phyloP scores from a whole-genome alignment of 306 rosid genomes.

The Styphnolobium japonicum region DNA sequence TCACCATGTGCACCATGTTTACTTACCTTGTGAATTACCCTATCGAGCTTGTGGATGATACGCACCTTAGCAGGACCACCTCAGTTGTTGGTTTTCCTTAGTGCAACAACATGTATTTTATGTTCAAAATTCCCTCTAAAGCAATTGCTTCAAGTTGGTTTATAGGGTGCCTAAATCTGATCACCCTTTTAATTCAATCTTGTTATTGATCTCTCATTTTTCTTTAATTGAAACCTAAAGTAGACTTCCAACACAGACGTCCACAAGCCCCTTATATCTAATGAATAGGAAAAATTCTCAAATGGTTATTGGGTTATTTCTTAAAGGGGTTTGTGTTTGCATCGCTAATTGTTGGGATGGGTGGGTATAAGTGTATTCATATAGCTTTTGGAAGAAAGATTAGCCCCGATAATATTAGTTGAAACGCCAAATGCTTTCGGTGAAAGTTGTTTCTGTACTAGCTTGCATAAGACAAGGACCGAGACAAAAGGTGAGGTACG shows the following conservation, averaged over 20 bases:
- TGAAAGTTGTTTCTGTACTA: background rate
- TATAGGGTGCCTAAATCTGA: background rate
- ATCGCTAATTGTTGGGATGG: background rate
- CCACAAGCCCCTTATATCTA: background rate
- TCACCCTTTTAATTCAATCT: background rate
- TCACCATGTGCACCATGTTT: constrained; percentile 26
- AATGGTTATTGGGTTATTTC: background rate
- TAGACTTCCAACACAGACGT: constrained; percentile 10
- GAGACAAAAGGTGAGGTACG: constrained; percentile 8
- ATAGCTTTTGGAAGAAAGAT: background rate
- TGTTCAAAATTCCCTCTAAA: background rate
- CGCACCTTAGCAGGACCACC: constrained; percentile 16
- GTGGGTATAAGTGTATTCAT: background rate
- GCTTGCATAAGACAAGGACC: background rate
- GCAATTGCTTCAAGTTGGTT: background rate
- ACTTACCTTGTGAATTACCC: background rate
- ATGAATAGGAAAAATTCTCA: background rate
- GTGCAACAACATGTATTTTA: background rate
- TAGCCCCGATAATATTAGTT: background rate
- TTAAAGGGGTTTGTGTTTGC: background rate
- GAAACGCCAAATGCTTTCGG: background rate
- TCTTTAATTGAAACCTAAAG: constrained; percentile 18
- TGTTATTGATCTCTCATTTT: background rate
- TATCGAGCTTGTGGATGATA: constrained; percentile 30
- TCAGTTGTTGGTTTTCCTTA: background rate